Base-by-base conservation (phyloP, 1,284 basidiomycete species). In the Ustilago sp. region DNA sequence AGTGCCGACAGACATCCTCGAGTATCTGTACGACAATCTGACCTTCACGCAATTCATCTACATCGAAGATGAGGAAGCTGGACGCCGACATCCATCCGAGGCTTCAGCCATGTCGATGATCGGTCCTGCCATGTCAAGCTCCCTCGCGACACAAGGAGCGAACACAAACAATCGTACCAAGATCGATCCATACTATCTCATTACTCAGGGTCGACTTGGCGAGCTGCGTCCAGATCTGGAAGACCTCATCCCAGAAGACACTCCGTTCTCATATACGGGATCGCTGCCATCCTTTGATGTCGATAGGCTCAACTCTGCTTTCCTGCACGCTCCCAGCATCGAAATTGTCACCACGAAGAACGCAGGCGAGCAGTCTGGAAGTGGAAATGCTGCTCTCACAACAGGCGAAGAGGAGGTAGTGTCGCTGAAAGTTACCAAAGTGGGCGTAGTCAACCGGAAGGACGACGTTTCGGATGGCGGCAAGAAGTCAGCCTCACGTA, bases 1-100 rank as follows among this genome's bases (percentile, higher is more conserved):
- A 12, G 90, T 97, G 19, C 88, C 91, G 17, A 89, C 91, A 4
- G 92, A 95, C 80, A 90, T 97, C 36, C 89, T 99, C 64, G 94
- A 96, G 93, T 95, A 93, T 77, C 94, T 96, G 83, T 99, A 93
- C 86, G 96, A 99, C 87, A 98, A 99, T 83, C 94, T 95, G 63
- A 92, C 95, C 93, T 87, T 94, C 92, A 52, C 96, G 92, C 80
- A 84, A 0, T 99, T 99, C 87, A 93, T 98, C 68, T 98, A 95
- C 83, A 92, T 98, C 68, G 95, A 98, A 83, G 95, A 96, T 45
- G 77, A 75, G 50, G 74, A 74, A 8, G 59, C 58, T 47, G 54
- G 60, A 28, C 67, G 73, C 28, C 66, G 75, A 47, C 59, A 64
- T 12, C 62, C 71, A 8, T 62, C 59, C 15, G 72, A 77, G 66